These are phyloP conservation scores for Orbilia brochopaga DNA, from an alignment of 2,329 filamentous ascomycete genomes.

Conservation along the genomic window DNA sequence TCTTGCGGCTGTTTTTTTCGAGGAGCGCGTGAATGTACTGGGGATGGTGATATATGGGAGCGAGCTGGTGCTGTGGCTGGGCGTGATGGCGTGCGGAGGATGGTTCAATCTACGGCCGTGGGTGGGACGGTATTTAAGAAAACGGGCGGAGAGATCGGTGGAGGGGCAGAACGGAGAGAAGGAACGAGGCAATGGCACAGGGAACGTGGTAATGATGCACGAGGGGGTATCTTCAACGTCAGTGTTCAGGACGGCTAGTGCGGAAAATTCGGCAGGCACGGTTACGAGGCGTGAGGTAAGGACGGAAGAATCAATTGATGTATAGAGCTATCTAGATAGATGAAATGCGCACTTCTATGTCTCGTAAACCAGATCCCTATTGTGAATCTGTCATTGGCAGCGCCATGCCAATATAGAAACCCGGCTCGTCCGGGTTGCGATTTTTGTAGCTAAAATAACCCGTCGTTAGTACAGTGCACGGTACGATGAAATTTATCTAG, in stretches of 20 bases:
- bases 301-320: constrained; percentile 11
- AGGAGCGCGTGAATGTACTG: constrained; percentile 66
- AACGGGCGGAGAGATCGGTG: constrained; percentile 47
- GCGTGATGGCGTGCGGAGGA: constrained; percentile 69
- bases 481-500: no score
- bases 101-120: constrained; percentile 70
- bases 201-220: constrained; percentile 59
- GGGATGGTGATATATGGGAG: constrained; percentile 72
- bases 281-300: constrained; percentile 11
- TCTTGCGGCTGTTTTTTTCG: constrained; percentile 69
- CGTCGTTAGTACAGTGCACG: background rate
- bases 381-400: constrained; percentile 15
- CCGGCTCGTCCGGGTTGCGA: constrained; percentile 28
- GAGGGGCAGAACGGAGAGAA: constrained; percentile 1
- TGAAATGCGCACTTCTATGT: no score
- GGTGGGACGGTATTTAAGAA: constrained; percentile 59
- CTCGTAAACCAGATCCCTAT: no score
- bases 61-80: constrained; percentile 71
- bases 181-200: background rate
- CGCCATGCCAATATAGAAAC: constrained; percentile 32
- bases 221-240: constrained; percentile 67
- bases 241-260: constrained; percentile 66
- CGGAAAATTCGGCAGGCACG: constrained; percentile 1
- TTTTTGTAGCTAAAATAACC: constrained; percentile 23
- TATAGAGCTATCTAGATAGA: constrained; percentile 1